phyloP scores from a whole-genome alignment of 257 asterid species.

The Gentiana straminea region DNA sequence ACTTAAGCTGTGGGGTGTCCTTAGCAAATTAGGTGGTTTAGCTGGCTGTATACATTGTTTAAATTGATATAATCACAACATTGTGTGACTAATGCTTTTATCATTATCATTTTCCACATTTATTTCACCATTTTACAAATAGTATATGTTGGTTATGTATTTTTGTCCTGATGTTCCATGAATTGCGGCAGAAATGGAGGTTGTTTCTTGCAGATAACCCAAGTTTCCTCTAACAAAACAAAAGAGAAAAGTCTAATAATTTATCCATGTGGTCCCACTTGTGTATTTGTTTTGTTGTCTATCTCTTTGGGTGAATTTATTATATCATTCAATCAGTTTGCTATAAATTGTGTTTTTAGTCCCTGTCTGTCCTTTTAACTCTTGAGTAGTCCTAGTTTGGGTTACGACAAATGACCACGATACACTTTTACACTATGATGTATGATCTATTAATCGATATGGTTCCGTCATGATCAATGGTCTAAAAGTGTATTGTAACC shows the following conservation, averaged over 20 bases:
- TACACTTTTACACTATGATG: no score
- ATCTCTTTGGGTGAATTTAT: background rate
- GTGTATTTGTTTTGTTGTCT: background rate
- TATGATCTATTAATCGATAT: no score
- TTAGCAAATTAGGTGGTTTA: no score
- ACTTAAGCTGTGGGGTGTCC: no score
- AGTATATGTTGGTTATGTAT: background rate
- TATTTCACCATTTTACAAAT: background rate
- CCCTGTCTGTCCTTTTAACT: background rate
- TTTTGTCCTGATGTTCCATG: background rate
- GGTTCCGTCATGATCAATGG: no score
- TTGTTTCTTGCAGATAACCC: constrained; percentile 13
- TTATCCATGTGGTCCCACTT: constrained; percentile 28
- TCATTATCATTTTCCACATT: no score
- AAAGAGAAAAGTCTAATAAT: constrained; percentile 5
- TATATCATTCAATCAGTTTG: constrained; percentile 8
- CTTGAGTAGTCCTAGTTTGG: no score
- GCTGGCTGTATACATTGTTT: no score
- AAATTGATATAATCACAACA: no score
- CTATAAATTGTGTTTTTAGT: constrained; percentile 3
- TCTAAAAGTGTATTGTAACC: no score
- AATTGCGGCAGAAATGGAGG: constrained; percentile 41
- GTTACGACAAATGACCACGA: no score
- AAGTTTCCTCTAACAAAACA: constrained; percentile 20
- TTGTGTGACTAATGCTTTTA: no score